Conservation (phyloP, 2,329 filamentous ascomycete genomes). For the Venturia oleaginea region DNA sequence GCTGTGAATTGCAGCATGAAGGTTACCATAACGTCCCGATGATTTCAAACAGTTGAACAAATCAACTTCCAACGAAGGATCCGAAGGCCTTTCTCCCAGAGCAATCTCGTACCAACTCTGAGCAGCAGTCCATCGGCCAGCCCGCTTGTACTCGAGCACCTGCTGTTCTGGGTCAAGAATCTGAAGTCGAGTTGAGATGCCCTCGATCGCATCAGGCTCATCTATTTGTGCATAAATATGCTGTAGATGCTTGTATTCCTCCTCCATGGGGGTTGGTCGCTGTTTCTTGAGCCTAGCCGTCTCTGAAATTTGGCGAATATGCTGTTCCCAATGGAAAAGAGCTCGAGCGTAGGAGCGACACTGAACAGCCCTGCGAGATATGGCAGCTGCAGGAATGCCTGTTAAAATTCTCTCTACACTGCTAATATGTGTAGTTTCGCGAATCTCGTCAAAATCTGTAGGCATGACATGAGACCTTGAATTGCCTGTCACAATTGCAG, state of each 20-base stretch:
- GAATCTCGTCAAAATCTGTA: slow-evolving; percentile 42
- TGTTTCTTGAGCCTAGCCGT: slow-evolving; percentile 35
- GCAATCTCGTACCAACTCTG: slow-evolving; percentile 97
- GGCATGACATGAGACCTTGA: slow-evolving; percentile 35
- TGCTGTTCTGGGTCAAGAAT: slow-evolving; percentile 90
- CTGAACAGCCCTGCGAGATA: slow-evolving; percentile 78
- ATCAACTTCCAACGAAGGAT: slow-evolving; percentile 70
- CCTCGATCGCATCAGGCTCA: slow-evolving; percentile 92
- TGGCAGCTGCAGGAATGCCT: slow-evolving; percentile 60
- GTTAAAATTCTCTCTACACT: slow-evolving; percentile 64
- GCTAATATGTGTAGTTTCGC: slow-evolving; percentile 45
- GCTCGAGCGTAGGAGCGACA: slow-evolving; percentile 89
- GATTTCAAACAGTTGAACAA: slow-evolving; percentile 83
- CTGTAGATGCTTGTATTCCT: slow-evolving; percentile 69
- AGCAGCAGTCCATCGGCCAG: slow-evolving; percentile 85
- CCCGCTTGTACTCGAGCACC: slow-evolving; percentile 83
- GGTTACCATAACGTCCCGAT: slow-evolving; percentile 83
- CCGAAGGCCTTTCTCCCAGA: slow-evolving; percentile 67
- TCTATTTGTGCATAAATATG: slow-evolving; percentile 97
- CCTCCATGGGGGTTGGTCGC: slow-evolving; percentile 45
- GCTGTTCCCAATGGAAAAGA: slow-evolving; percentile 89
- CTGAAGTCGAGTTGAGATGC: slow-evolving; percentile 79
- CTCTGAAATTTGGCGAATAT: slow-evolving; percentile 55
- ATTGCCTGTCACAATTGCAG: slow-evolving; percentile 32
- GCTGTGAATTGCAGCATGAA: slow-evolving; percentile 34